These are phyloP conservation scores for Ochromonas danica DNA, from an alignment of 108 stramenopile genomes.

Conservation along the genomic window DNA sequence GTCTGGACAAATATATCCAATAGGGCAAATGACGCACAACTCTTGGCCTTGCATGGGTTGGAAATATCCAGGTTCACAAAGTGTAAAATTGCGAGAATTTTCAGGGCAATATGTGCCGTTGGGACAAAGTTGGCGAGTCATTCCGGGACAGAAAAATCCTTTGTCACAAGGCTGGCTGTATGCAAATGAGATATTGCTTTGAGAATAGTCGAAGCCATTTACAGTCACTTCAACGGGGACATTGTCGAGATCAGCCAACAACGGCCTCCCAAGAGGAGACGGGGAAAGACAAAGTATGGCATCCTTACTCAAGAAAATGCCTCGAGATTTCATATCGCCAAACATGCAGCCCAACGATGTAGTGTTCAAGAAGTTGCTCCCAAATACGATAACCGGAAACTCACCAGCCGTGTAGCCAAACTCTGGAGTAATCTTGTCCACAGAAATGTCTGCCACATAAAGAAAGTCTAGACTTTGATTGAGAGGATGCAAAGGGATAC, in stretches of 20 bases:
- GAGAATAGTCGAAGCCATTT: conserved; percentile 63
- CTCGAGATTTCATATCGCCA: conserved; percentile 38
- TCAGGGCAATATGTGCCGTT: conserved; percentile 49
- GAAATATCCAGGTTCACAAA: conserved; percentile 69
- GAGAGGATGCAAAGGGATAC: conserved; percentile 28
- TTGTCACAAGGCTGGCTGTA: conserved; percentile 46
- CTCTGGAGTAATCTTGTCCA: conserved; percentile 36
- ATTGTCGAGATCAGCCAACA: not conserved
- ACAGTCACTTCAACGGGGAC: conserved; percentile 57
- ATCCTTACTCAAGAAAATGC: conserved; percentile 40
- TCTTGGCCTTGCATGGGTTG: conserved; percentile 61
- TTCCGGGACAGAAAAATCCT: conserved; percentile 37
- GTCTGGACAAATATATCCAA: conserved; percentile 71
- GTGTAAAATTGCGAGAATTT: conserved; percentile 62
- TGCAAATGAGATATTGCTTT: conserved; percentile 47
- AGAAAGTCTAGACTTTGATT: conserved; percentile 16
- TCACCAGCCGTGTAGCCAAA: conserved; percentile 39
- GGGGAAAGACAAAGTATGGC: conserved; percentile 52
- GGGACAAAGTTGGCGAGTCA: conserved; percentile 38
- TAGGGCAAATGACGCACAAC: conserved; percentile 64
- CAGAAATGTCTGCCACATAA: conserved; percentile 42
- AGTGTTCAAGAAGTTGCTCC: conserved; percentile 59
- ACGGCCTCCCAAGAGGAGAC: conserved; percentile 41
- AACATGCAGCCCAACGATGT: conserved; percentile 52
- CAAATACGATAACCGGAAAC: conserved; percentile 50